Evolutionary conservation across 805 yeast genomes (phyloP).

Genomic region (Lachancea thermotolerans): DNA sequence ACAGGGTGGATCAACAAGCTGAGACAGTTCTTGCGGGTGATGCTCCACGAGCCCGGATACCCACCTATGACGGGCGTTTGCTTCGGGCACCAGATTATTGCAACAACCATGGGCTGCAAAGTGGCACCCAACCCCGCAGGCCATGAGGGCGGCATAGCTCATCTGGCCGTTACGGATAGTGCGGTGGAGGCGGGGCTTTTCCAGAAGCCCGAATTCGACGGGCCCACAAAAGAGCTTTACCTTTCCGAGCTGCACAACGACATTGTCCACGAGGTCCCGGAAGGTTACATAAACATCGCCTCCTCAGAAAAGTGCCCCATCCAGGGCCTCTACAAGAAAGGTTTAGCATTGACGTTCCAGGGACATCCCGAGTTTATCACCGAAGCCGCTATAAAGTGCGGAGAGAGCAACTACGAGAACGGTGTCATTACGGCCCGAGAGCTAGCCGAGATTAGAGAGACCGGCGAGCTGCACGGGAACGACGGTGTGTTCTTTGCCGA

Average conservation of each 20-base stretch:
- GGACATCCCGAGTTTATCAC: constrained; percentile 82
- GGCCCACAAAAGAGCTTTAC: constrained; percentile 12
- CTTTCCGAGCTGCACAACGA: constrained; percentile 57
- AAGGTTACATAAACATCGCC: constrained; percentile 41
- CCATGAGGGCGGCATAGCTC: constrained; percentile 65
- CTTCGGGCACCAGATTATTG: constrained; percentile 81
- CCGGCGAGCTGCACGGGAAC: neutral
- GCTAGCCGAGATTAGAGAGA: neutral
- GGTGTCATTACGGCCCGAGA: neutral
- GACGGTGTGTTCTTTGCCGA: constrained; percentile 6
- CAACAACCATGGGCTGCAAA: constrained; percentile 54
- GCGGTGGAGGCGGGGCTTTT: constrained; percentile 19
- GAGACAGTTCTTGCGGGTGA: constrained; percentile 30
- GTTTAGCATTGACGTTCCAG: constrained; percentile 60
- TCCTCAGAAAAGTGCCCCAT: constrained; percentile 46
- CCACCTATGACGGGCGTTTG: constrained; percentile 67
- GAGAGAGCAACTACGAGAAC: neutral
- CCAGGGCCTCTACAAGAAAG: constrained; percentile 60
- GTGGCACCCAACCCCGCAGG: constrained; percentile 56
- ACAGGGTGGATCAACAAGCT: constrained; percentile 38
- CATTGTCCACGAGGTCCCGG: constrained; percentile 41
- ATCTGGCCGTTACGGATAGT: constrained; percentile 41
- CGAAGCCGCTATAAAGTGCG: constrained; percentile 18
- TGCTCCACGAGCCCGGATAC: constrained; percentile 11
- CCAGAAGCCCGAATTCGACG: neutral